Evolutionary conservation across 257 asterid species (phyloP).

Genomic region (Solanum rostratum): DNA sequence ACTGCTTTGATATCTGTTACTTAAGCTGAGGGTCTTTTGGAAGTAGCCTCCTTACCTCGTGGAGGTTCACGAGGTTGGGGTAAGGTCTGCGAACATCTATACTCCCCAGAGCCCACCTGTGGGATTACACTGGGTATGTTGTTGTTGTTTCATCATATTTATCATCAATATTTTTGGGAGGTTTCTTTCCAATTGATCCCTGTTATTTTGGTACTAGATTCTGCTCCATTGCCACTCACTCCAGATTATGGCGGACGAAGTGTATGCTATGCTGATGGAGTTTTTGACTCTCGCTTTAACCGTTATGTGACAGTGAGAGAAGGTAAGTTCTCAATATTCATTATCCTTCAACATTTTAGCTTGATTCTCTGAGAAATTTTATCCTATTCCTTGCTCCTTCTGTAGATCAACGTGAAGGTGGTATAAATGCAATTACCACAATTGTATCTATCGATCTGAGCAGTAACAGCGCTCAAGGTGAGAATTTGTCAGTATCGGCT

Average conservation of each 20-base stretch:
- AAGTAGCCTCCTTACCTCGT: neutral
- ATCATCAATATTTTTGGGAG: neutral
- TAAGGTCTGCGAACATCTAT: neutral
- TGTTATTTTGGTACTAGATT: slow-evolving; percentile 27
- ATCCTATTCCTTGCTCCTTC: slow-evolving; percentile 3
- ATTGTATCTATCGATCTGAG: slow-evolving; percentile 57
- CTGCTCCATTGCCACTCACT: slow-evolving; percentile 74
- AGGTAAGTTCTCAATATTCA: slow-evolving; percentile 34
- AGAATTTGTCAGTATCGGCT: neutral
- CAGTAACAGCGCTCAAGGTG: slow-evolving; percentile 41
- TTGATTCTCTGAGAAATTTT: neutral
- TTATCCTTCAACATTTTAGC: neutral
- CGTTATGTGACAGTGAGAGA: slow-evolving; percentile 74
- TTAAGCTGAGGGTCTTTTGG: neutral
- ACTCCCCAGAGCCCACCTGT: neutral
- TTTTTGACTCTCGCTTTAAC: slow-evolving; percentile 62
- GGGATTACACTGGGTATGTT: neutral
- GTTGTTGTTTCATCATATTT: neutral
- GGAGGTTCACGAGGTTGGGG: neutral
- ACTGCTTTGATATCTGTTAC: neutral
- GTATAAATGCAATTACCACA: slow-evolving; percentile 50
- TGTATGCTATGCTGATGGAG: slow-evolving; percentile 90
- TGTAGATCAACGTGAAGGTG: slow-evolving; percentile 72
- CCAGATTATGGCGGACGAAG: slow-evolving; percentile 69
- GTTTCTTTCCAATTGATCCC: neutral